phyloP scores from a whole-genome alignment of 139 green algal species.

The Coelastrella sp. region DNA sequence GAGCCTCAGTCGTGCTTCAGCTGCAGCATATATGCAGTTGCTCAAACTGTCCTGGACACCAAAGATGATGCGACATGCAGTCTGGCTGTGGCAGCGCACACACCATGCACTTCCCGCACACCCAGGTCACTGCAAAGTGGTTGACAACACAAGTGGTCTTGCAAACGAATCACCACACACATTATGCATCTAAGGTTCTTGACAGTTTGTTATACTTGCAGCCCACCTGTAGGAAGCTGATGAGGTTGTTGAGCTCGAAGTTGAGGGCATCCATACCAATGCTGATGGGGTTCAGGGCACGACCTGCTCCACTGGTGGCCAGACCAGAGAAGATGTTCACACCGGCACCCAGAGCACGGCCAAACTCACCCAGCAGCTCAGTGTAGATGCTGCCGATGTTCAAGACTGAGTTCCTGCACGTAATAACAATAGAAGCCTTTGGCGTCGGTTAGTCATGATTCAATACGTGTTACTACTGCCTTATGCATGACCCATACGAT shows the following conservation, averaged over 20 bases:
- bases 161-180: neutral
- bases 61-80: no score
- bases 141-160: no score
- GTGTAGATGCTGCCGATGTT: conserved; percentile 19
- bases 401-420: neutral
- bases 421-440: neutral
- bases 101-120: no score
- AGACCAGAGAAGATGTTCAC: neutral
- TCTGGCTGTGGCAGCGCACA: no score
- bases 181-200: neutral
- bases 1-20: no score
- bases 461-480: no score
- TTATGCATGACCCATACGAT: no score
- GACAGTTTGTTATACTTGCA: neutral
- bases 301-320: neutral
- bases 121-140: no score
- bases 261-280: conserved; percentile 18
- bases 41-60: no score
- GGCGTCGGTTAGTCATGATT: neutral
- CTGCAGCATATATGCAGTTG: no score
- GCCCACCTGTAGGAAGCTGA: conserved; percentile 35
- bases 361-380: conserved; percentile 41
- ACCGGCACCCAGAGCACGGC: conserved; percentile 23
- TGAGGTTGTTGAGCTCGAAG: neutral
- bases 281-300: conserved; percentile 17